A percentile compares a stretch with the other conserved stretches of the same genome.
Evolutionary conservation across 2,329 filamentous ascomycete genomes (phyloP).

Genomic region (Elsinoe necatrix): DNA sequence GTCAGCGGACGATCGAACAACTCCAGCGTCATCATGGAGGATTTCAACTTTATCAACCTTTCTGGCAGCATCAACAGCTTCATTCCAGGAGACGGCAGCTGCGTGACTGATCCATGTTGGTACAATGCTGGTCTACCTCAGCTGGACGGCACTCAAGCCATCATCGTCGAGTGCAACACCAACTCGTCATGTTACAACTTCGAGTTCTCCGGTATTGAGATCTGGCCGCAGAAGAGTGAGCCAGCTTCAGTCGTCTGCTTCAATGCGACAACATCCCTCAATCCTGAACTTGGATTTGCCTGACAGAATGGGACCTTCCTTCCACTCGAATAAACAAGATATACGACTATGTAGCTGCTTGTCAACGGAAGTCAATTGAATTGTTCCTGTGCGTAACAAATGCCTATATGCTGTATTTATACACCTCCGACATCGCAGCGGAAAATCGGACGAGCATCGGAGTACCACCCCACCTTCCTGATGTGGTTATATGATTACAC

Average conservation of each 20-base stretch:
- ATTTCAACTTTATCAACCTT: constrained; percentile 37
- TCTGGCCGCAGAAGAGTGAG: constrained; percentile 21
- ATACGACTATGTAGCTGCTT: background rate
- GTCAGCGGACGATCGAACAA: constrained; percentile 30
- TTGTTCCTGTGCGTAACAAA: too few relatives aligned
- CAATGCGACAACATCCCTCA: constrained; percentile 21
- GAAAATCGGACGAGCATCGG: background rate
- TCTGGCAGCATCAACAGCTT: constrained; percentile 37
- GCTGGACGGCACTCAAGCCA: constrained; percentile 34
- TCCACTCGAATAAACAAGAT: constrained; percentile 7
- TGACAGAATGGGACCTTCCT: constrained; percentile 23
- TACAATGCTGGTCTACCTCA: constrained; percentile 34
- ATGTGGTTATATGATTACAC: background rate
- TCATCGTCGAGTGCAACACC: constrained; percentile 38
- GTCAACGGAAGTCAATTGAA: too few relatives aligned
- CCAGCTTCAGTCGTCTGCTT: constrained; percentile 21
- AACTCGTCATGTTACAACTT: constrained; percentile 31
- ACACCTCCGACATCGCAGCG: background rate
- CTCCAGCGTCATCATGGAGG: constrained; percentile 35
- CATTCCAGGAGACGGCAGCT: constrained; percentile 38
- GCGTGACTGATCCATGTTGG: constrained; percentile 38
- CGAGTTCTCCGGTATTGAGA: constrained; percentile 20
- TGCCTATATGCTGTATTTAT: background rate
- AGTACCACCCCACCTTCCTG: constrained; percentile 3
- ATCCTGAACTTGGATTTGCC: constrained; percentile 21